These are phyloP conservation scores for Combretum micranthum DNA, from an alignment of 345 rosid genomes.

Conservation along the genomic window DNA sequence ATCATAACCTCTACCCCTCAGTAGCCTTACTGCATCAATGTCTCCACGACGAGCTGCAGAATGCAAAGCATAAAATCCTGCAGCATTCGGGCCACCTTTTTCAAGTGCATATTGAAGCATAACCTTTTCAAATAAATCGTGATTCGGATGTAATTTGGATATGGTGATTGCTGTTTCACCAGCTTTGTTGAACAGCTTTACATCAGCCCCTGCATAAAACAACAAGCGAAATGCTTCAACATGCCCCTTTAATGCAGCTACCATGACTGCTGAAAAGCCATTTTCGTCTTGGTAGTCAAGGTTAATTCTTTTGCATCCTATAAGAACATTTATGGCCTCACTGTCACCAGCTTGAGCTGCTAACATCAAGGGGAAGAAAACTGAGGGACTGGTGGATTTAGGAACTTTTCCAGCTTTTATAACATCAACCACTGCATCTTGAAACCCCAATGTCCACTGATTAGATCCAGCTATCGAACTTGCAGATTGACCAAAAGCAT, in stretches of 20 bases:
- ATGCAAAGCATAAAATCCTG: conserved; percentile 87
- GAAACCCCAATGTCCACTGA: conserved; percentile 64
- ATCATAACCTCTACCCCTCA: conserved; percentile 60
- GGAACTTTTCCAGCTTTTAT: conserved; percentile 52
- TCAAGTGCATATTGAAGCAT: conserved; percentile 91
- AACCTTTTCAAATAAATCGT: conserved; percentile 75
- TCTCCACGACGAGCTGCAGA: conserved; percentile 95
- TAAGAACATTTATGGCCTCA: conserved; percentile 51
- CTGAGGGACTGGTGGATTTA: conserved; percentile 43
- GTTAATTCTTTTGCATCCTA: conserved; percentile 29
- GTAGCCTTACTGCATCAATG: conserved; percentile 53
- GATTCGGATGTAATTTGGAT: conserved; percentile 51
- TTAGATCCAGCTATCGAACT: conserved; percentile 43
- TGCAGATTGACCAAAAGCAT: conserved; percentile 40
- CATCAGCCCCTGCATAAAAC: conserved; percentile 84
- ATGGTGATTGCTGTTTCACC: conserved; percentile 72
- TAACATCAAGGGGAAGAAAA: conserved; percentile 53
- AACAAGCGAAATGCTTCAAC: conserved; percentile 67
- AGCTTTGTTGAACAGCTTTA: conserved; percentile 60
- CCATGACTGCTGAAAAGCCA: conserved; percentile 87
- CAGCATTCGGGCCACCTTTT: conserved; percentile 59
- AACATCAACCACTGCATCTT: conserved; percentile 49
- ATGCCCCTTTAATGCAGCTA: conserved; percentile 75
- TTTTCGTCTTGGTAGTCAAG: conserved; percentile 72
- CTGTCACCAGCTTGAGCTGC: conserved; percentile 63